phyloP scores from a whole-genome alignment of 2,329 filamentous ascomycete species.

The Fusarium sp. region DNA sequence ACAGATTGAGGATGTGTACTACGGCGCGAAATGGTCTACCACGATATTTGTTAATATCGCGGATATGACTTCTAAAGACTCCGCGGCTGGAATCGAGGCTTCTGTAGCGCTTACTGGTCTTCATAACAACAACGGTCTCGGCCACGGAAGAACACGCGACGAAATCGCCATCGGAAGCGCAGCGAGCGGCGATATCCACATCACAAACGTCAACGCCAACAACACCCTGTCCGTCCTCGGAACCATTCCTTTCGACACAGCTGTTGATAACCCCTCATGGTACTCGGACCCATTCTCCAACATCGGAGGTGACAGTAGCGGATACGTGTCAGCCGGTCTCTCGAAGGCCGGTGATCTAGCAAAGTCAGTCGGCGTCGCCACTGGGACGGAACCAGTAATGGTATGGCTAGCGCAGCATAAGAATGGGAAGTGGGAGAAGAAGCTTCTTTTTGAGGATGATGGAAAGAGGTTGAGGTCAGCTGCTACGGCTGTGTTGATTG shows the following conservation, averaged over 20 bases:
- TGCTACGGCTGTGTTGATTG: constrained; percentile 65
- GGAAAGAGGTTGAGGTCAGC: constrained; percentile 61
- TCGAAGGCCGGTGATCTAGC: constrained; percentile 54
- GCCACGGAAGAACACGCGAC: constrained; percentile 56
- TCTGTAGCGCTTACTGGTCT: constrained; percentile 58
- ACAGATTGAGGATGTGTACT: constrained; percentile 59
- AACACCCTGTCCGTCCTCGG: constrained; percentile 47
- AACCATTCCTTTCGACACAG: constrained; percentile 56
- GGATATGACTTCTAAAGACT: constrained; percentile 47
- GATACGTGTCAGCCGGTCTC: constrained; percentile 64
- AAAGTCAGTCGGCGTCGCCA: constrained; percentile 46
- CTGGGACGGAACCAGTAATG: constrained; percentile 56
- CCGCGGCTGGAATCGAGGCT: constrained; percentile 47
- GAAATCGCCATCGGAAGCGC: constrained; percentile 60
- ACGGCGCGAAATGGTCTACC: constrained; percentile 60
- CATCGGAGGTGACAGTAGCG: constrained; percentile 56
- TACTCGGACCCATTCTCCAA: constrained; percentile 65
- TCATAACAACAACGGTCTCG: constrained; percentile 68
- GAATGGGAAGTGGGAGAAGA: constrained; percentile 54
- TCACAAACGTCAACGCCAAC: constrained; percentile 49
- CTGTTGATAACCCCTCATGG: constrained; percentile 69
- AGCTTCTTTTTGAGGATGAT: constrained; percentile 69
- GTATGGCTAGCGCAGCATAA: constrained; percentile 56
- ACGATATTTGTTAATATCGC: constrained; percentile 55
- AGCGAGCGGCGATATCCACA: constrained; percentile 59